Base-by-base conservation (phyloP, 345 rosid species). In the Eucalyptus victrix region DNA sequence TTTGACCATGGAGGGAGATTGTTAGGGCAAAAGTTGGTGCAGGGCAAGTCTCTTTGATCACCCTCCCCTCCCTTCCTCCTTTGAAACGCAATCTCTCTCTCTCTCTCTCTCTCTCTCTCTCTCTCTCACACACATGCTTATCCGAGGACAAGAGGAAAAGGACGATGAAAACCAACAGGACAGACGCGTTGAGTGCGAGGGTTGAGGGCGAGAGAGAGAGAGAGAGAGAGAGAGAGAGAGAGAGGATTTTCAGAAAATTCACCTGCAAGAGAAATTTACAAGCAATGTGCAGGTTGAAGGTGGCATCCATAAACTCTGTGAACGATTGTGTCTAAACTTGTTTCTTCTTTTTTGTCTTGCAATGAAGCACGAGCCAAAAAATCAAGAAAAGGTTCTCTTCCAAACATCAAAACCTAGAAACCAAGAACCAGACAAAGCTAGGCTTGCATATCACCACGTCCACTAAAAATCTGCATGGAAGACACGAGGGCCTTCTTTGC, bases 11-110 rank as follows among this genome's bases (percentile, higher is more conserved):
- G 44, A 30, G 49, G 80, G 86, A 34, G 69, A 87, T 69, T 37
- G 89, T 88, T 88, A 88, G 89, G 30, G 89, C 85, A 69, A 51
- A 88, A 88, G 89, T 88, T 88, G 89, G 83, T 88, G 89, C 80
- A 65, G 47, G 13, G 85, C 85, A 62, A 87, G 81, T 62, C 72
- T 45, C 81, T 62, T 26, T 40, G 26, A 56, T 47, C 26, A 69
- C 89, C 72, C 42, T 40, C 85, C 47, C 47, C 85, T 76, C 83
- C 24, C 81, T 72, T 42, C 47, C 83, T 76, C 47, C 28, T 76
- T 37, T 11, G 83, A 76, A 76, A 76, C 83, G 83, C 83, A 76
- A 76, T 40, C 83, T 21, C 47, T 21, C 81, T 69, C 45, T 37
- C 81, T 72, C 81, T 72, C 44, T 34, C 80, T 32, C 80, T 67